Evolutionary conservation across 2,329 filamentous ascomycete species (phyloP), one percentile per base, ranked within the genome.

Genomic region (Botrytis fabae): DNA sequence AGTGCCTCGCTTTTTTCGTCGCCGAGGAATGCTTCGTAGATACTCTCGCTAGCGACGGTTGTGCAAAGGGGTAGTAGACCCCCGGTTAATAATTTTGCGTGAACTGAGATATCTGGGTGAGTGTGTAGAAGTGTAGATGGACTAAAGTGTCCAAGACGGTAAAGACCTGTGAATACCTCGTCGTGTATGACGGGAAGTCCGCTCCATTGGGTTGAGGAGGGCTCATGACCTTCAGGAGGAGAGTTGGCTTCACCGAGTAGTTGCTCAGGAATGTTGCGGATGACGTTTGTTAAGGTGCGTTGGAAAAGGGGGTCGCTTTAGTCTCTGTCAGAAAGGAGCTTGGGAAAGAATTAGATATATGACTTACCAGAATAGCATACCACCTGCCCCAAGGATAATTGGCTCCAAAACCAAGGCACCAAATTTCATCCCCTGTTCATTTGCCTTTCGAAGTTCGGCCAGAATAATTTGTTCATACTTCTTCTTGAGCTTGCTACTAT

Each of bases 121-220:
- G 89, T 83, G 8, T 85, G 84, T 4, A 97, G 86, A 81, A 95
- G 92, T 0, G 90, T 90, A 0, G 92, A 89, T 0, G 93, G 86
- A 1, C 88, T 90, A 79, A 91, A 89, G 57, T 90, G 88, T 2
- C 94, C 93, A 0, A 97, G 89, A 20, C 94, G 92, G 80, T 95
- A 95, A 7, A 97, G 84, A 1, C 93, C 93, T 0, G 93, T 95
- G 82, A 97, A 97, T 51, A 97, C 93, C 80, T 97, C 94, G 79
- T 97, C 93, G 76, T 94, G 93, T 77, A 97, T 85, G 57, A 97
- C 84, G 0, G 94, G 93, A 6, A 97, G 86, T 2, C 93, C 93
- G 1, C 85, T 85, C 93, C 93, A 97, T 20, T 46, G 22, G 12
- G 14, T 60, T n/a, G 62, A 14, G 77, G 78, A 46, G 77, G 69